phyloP scores from a whole-genome alignment of 805 yeast species.

The Schizosaccharomyces japonicus region DNA sequence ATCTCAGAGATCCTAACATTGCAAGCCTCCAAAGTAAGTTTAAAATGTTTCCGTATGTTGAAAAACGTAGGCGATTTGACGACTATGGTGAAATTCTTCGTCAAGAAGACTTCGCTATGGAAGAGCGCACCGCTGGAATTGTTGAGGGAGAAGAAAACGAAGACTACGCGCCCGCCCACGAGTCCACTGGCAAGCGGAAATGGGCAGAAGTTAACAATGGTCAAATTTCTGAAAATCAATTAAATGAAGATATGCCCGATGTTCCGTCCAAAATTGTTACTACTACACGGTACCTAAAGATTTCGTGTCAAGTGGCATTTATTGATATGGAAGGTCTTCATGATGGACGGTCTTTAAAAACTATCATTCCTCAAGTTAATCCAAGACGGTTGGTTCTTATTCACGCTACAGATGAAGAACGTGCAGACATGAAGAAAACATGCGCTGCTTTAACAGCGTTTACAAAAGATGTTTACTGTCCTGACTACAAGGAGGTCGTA shows the following conservation, averaged over 20 bases:
- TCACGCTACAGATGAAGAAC: constrained; percentile 18
- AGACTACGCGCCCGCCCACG: constrained; percentile 16
- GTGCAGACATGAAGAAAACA: constrained; percentile 9
- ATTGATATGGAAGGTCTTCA: constrained; percentile 68
- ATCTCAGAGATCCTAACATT: background rate
- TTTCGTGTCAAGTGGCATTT: constrained; percentile 49
- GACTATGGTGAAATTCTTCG: constrained; percentile 69
- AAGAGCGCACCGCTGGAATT: constrained; percentile 13
- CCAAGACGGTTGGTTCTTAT: constrained; percentile 48
- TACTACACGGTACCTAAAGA: constrained; percentile 18
- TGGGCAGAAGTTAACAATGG: background rate
- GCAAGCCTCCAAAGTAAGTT: background rate
- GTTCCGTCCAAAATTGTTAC: constrained; percentile 11
- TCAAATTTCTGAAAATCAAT: background rate
- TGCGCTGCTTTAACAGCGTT: constrained; percentile 12
- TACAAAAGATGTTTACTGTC: constrained; percentile 8
- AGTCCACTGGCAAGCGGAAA: constrained; percentile 9
- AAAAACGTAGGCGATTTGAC: constrained; percentile 31
- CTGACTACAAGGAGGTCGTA: constrained; percentile 11
- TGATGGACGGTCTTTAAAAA: constrained; percentile 56
- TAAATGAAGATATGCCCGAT: background rate
- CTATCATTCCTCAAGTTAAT: constrained; percentile 54
- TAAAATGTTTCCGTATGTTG: constrained; percentile 50
- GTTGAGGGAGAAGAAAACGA: constrained; percentile 16
- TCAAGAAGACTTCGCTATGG: constrained; percentile 34